Evolutionary conservation across 495 filamentous ascomycete genomes (phyloP).

Genomic region (Penicillium robsamsonii): DNA sequence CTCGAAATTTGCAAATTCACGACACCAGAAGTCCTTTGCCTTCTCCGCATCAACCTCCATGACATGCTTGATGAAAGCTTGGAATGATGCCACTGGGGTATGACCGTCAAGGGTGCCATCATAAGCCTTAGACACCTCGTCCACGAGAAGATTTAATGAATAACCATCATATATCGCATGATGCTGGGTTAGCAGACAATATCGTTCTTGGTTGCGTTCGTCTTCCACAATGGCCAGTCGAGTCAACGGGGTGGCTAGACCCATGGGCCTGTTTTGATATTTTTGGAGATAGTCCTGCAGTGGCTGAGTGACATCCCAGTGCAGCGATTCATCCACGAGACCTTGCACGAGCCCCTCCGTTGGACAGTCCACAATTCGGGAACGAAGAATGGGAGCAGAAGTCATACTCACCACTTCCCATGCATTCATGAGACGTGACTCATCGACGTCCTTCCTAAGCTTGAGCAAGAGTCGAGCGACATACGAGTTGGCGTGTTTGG

Average conservation of each 20-base stretch:
- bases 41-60: not conserved
- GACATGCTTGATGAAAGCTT: not conserved
- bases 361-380: not conserved
- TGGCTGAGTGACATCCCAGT: not conserved
- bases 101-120: not conserved
- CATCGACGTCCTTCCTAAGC: not conserved
- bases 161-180: slow-evolving; percentile 2
- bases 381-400: not conserved
- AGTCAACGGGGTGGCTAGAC: not conserved
- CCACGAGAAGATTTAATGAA: not conserved
- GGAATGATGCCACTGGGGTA: not conserved
- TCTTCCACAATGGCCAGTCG: not conserved
- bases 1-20: too few species aligned
- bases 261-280: not conserved
- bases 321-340: not conserved
- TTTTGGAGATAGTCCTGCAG: not conserved
- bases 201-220: not conserved
- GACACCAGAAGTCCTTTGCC: too few species aligned
- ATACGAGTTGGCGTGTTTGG: not conserved
- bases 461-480: not conserved
- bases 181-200: not conserved
- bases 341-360: not conserved
- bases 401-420: not conserved
- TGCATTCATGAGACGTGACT: not conserved
- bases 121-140: not conserved